Evolutionary conservation across 768 basidiomycete species (phyloP).

Genomic region (Amanita muscaria): DNA sequence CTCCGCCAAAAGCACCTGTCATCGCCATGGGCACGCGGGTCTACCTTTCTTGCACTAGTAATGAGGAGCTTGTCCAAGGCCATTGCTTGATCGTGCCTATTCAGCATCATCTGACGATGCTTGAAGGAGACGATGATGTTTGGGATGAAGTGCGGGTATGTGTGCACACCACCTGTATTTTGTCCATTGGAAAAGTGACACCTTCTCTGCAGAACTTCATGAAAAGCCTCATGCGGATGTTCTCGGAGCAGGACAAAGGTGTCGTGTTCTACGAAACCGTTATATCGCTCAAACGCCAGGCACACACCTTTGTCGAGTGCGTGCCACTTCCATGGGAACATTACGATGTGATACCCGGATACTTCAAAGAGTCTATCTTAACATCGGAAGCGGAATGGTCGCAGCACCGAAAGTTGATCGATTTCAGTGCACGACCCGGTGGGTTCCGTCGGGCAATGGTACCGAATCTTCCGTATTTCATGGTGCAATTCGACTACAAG

Average conservation of each 20-base stretch:
- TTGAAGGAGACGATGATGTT: slow-evolving; percentile 94
- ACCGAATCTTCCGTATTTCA: slow-evolving; percentile 95
- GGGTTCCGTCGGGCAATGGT: slow-evolving; percentile 96
- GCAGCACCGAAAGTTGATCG: slow-evolving; percentile 94
- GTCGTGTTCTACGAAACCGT: slow-evolving; percentile 96
- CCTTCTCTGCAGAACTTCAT: slow-evolving; percentile 46
- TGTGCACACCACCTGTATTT: slow-evolving; percentile 6
- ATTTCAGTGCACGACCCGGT: slow-evolving; percentile 82
- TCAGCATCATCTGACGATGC: slow-evolving; percentile 83
- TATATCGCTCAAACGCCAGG: slow-evolving; percentile 75
- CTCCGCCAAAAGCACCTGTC: slow-evolving; percentile 77
- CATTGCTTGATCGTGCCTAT: slow-evolving; percentile 96
- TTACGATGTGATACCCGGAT: slow-evolving; percentile 82
- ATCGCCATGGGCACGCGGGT: slow-evolving; percentile 85
- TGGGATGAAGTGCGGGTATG: slow-evolving; percentile 95
- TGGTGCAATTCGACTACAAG: slow-evolving; percentile 97
- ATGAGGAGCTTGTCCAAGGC: slow-evolving; percentile 83
- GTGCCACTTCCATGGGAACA: slow-evolving; percentile 86
- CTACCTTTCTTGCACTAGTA: slow-evolving; percentile 84
- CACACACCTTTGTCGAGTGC: slow-evolving; percentile 90
- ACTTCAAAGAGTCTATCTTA: slow-evolving; percentile 96
- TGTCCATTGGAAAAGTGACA: no score
- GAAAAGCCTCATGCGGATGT: slow-evolving; percentile 97
- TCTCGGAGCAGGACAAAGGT: slow-evolving; percentile 85
- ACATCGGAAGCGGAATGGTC: slow-evolving; percentile 96